Evolutionary conservation across 257 asterid species (phyloP), one percentile per base, ranked within the genome.

Genomic region (Agastache rugosa): DNA sequence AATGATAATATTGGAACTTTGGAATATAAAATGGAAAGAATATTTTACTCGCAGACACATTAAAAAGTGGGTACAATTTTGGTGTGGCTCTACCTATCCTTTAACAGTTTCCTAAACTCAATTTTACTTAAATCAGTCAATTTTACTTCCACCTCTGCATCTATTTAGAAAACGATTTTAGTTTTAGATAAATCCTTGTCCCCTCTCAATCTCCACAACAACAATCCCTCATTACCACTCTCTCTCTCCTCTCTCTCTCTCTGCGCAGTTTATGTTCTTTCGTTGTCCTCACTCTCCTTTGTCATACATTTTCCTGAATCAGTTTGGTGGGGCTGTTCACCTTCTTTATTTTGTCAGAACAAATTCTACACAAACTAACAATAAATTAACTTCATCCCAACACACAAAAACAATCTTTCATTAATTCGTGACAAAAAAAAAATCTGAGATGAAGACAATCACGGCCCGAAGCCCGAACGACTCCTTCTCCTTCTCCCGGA

Each of bases 401-500:
- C 68, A 39, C 55, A 42, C 12, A 22, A 37, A 53, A 12, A 56
- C 27, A 34, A 4, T 34, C 37, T 34, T 34, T 34, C 37, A 34
- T 34, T 34, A n/a, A n/a, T n/a, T n/a, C n/a, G n/a, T n/a, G n/a
- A n/a, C 7, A 71, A 20, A 19, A 25, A 3, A 23, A 29, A 62
- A 12, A 0, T 9, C 17, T 2, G 19, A 79, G 61, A 94, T 89
- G 97, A 92, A 74, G 86, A 42, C 96, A 39, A 86, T 87, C 85
- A 83, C 67, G 85, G 96, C 93, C 1, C 77, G 74, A 71, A 83
- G 77, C 74, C 87, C 86, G 1, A 86, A 90, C 37, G 96, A 92
- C 29, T 90, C 99, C 0, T 85, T 90, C 84, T 92, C 99, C 2
- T 89, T 94, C 83, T 94, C 99, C 20, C 85, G 97, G 34, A 76